Conservation (phyloP, 768 basidiomycete genomes). For the Ephemerocybe angulata region DNA sequence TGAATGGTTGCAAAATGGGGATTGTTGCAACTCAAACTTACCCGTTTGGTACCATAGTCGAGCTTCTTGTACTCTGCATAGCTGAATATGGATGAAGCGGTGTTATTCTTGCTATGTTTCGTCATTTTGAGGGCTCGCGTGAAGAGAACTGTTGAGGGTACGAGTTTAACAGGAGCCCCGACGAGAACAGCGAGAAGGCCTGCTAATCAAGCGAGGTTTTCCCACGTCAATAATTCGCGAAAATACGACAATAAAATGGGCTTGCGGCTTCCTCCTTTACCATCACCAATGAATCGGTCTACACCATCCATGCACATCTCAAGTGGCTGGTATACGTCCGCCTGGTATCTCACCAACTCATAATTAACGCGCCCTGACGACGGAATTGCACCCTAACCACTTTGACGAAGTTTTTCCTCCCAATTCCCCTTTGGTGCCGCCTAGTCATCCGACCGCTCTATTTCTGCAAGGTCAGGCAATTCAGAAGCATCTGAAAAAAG, state of each 20-base stretch:
- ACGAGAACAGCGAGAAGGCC: not conserved
- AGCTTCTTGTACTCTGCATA: constrained; percentile 86
- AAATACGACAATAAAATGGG: not conserved
- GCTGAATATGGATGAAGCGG: constrained; percentile 84
- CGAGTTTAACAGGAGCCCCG: not conserved
- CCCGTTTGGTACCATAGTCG: constrained; percentile 79
- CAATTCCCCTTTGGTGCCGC: not conserved
- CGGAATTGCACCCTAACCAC: not conserved
- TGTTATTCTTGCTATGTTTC: constrained; percentile 89
- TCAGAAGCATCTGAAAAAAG: too few species aligned
- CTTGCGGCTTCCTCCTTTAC: not conserved
- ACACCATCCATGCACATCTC: too few species aligned
- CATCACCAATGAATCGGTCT: not conserved
- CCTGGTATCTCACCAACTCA: too few species aligned
- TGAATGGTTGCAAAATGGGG: too few species aligned
- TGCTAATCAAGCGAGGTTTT: not conserved
- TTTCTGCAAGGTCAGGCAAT: not conserved
- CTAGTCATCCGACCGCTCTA: not conserved
- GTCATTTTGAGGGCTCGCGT: constrained; percentile 49
- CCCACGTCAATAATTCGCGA: constrained; percentile 8
- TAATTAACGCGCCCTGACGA: too few species aligned
- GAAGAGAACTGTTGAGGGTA: not conserved
- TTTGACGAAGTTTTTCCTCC: constrained; percentile 1
- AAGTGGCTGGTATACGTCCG: too few species aligned
- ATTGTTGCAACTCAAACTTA: too few species aligned